A percentile compares a stretch with the other conserved stretches of the same genome.
These are phyloP conservation scores for Amesomyces nigricolor DNA, from an alignment of 2,329 filamentous ascomycete genomes.

Conservation along the genomic window DNA sequence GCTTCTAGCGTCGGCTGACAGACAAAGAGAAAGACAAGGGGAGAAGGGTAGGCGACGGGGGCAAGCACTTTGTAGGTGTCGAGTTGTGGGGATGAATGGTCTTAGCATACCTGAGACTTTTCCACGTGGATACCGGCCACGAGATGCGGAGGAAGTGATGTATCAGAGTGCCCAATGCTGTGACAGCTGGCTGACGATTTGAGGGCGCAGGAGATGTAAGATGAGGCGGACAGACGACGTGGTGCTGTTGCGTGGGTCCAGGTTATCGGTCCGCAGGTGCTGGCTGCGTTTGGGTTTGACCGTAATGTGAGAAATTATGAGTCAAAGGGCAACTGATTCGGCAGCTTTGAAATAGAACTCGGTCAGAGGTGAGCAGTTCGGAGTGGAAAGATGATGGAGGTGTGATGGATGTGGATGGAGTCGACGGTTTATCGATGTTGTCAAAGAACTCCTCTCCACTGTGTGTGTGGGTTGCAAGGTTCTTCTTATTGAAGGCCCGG, in stretches of 20 bases:
- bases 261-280: not conserved
- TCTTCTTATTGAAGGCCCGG: not conserved
- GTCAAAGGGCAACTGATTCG: no score
- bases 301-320: no score
- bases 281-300: not conserved
- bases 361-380: no score
- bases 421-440: not conserved
- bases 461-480: no score
- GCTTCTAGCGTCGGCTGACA: not conserved
- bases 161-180: slow-evolving; percentile 22
- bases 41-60: not conserved
- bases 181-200: slow-evolving; percentile 15
- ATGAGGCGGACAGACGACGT: slow-evolving; percentile 13
- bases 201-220: not conserved
- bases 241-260: slow-evolving; percentile 10
- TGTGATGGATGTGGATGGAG: not conserved
- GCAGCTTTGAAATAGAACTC: no score
- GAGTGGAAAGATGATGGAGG: no score
- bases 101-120: slow-evolving; percentile 12
- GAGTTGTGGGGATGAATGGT: not conserved
- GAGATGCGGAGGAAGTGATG: not conserved
- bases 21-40: slow-evolving; percentile 1
- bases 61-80: not conserved
- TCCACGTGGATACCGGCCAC: not conserved
- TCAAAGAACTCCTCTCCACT: no score